These are phyloP conservation scores for Tolypocladium guangdongense DNA, from an alignment of 2,329 filamentous ascomycete genomes.

Conservation along the genomic window DNA sequence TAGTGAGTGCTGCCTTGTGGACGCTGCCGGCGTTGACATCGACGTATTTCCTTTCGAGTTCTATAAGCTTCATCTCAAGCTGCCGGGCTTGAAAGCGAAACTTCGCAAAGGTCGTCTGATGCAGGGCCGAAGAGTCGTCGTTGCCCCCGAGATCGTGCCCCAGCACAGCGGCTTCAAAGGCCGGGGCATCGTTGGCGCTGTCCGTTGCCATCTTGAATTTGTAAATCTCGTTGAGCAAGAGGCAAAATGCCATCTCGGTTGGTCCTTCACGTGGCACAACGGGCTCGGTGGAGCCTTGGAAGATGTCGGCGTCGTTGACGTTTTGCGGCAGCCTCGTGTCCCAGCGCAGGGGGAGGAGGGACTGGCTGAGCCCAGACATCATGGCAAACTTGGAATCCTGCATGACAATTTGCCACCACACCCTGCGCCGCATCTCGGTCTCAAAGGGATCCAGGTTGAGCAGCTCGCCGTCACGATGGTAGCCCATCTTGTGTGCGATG, in stretches of 20 bases:
- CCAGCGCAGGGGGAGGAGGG: slow-evolving; percentile 40
- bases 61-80: slow-evolving; percentile 30
- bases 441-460: slow-evolving; percentile 50
- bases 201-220: slow-evolving; percentile 36
- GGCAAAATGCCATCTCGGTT: slow-evolving; percentile 49
- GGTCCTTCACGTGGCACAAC: slow-evolving; percentile 42
- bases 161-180: slow-evolving; percentile 38
- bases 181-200: slow-evolving; percentile 27
- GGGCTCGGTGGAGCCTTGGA: slow-evolving; percentile 39
- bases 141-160: slow-evolving; percentile 25
- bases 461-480: slow-evolving; percentile 49
- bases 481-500: slow-evolving; percentile 56
- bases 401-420: slow-evolving; percentile 56
- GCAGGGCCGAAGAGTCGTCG: slow-evolving; percentile 9
- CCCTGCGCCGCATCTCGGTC: slow-evolving; percentile 53
- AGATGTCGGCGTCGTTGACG: slow-evolving; percentile 47
- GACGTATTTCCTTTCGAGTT: slow-evolving; percentile 37
- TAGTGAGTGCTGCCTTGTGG: slow-evolving; percentile 37
- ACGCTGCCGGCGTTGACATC: slow-evolving; percentile 41
- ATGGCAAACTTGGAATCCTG: slow-evolving; percentile 47
- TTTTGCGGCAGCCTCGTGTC: slow-evolving; percentile 46
- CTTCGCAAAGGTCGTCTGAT: slow-evolving; percentile 20
- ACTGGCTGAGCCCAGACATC: slow-evolving; percentile 44
- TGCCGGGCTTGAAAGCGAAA: slow-evolving; percentile 30
- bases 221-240: slow-evolving; percentile 39